Evolutionary conservation across 2,329 filamentous ascomycete genomes (phyloP), one percentile per base, ranked within the genome.

Genomic region (Dothideomycetes sp.): DNA sequence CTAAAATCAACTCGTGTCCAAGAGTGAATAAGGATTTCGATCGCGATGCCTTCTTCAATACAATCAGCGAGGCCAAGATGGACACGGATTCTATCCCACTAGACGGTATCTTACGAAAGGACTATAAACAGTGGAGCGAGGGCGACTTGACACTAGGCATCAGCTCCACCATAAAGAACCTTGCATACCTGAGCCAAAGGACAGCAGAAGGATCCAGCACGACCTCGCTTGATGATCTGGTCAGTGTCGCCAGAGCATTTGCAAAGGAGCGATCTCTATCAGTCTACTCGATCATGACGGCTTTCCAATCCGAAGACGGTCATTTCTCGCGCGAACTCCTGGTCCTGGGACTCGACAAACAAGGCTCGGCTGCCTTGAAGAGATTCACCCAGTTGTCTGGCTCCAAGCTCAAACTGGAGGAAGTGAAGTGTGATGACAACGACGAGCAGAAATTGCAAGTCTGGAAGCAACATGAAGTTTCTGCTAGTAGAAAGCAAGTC

Each of bases 71-170:
- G 4, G 78, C 83, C 4, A 88, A 88, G 58, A 72, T 76, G 46
- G 73, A 86, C 48, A 69, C 91, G 37, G 73, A 70, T 3, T 49
- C 54, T 0, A 61, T 91, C 34, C 64, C 61, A 29, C 59, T 86
- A 48, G 63, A 70, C 16, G 84, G 88, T 49, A 71, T 88, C 30
- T 60, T 89, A 38, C 70, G 81, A 47, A 89, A 89, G 58, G 84
- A 93, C 61, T 93, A 88, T 62, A 93, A 93, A 63, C 71, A 83
- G 53, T 91, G 84, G 84, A 63, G 62, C 9, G 74, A 77, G 40
- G 62, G 59, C 37, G 57, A 49, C 0, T 54, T 76, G 29, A 66
- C 62, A 14, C 66, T 89, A 4, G 84, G 84, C n/a, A 75, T 84
- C 40, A 75, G 75, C 50, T 74, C 74, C 31, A 67, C 80, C 3